Evolutionary conservation across 164 flowering plant genomes (phyloP).

Genomic region (Houttuynia cordata): DNA sequence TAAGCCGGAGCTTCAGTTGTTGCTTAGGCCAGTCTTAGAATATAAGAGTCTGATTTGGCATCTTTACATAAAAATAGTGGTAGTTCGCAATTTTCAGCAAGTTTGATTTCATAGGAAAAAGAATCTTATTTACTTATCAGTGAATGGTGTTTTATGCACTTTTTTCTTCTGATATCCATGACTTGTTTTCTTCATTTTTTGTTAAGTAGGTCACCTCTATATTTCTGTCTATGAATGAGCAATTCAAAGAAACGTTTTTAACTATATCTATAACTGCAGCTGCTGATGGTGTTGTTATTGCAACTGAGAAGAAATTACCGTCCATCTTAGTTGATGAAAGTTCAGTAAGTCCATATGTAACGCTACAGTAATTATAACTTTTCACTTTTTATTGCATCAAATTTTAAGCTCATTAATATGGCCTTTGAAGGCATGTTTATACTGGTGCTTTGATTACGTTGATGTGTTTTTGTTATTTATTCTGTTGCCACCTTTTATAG

Average conservation of each 20-base stretch:
- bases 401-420: background rate
- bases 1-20: no score
- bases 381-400: background rate
- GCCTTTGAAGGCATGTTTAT: no score
- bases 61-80: no score
- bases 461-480: background rate
- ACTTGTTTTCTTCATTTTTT: no score
- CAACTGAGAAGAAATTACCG: constrained; percentile 95
- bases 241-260: background rate
- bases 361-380: background rate
- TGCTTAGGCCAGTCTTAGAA: no score
- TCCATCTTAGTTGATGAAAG: constrained; percentile 94
- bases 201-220: background rate
- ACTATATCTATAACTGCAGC: constrained; percentile 42
- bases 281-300: constrained; percentile 96
- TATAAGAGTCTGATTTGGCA: no score
- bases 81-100: no score
- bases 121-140: no score
- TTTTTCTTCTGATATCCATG: no score
- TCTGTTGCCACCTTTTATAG: background rate
- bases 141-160: no score
- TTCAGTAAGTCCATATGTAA: no score
- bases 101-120: no score
- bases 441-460: background rate
- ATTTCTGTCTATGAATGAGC: background rate